Evolutionary conservation across 345 rosid genomes (phyloP).

Genomic region (Brassica nigra): DNA sequence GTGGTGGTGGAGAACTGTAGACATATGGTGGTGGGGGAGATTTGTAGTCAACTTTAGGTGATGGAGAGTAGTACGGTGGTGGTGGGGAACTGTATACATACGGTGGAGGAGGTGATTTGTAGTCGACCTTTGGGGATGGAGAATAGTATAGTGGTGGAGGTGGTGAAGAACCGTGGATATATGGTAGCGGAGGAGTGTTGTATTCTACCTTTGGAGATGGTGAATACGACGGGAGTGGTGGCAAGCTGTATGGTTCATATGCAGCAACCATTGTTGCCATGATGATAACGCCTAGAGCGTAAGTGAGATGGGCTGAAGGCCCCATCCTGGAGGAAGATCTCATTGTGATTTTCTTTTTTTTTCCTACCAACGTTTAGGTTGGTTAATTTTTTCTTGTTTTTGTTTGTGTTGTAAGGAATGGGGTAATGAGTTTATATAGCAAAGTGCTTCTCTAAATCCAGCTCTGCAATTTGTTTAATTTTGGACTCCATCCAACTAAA

Average conservation of each 20-base stretch:
- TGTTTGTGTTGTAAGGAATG: not conserved
- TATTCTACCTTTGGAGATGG: not conserved
- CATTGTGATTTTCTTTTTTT: not conserved
- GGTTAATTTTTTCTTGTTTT: constrained; percentile 16
- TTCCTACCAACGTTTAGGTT: constrained; percentile 19
- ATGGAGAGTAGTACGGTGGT: too few relatives aligned
- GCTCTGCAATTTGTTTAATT: not conserved
- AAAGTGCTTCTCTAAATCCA: not conserved
- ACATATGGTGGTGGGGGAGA: too few relatives aligned
- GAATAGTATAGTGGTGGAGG: not conserved
- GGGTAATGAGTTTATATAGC: constrained; percentile 17
- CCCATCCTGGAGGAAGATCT: constrained; percentile 19
- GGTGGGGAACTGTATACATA: too few relatives aligned
- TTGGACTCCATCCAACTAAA: not conserved
- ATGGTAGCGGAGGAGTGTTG: not conserved
- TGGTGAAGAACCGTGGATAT: not conserved
- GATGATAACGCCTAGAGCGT: constrained; percentile 19
- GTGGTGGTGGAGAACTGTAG: too few relatives aligned
- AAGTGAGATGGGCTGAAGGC: constrained; percentile 29
- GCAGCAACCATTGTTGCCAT: constrained; percentile 27
- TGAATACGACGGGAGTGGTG: not conserved
- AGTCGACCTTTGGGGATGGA: too few relatives aligned
- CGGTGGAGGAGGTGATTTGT: too few relatives aligned
- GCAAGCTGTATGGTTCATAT: not conserved
- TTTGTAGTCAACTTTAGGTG: too few relatives aligned